These are phyloP conservation scores for Tuctoria greenei DNA, from an alignment of 176 grass and related monocot genomes.

Conservation along the genomic window DNA sequence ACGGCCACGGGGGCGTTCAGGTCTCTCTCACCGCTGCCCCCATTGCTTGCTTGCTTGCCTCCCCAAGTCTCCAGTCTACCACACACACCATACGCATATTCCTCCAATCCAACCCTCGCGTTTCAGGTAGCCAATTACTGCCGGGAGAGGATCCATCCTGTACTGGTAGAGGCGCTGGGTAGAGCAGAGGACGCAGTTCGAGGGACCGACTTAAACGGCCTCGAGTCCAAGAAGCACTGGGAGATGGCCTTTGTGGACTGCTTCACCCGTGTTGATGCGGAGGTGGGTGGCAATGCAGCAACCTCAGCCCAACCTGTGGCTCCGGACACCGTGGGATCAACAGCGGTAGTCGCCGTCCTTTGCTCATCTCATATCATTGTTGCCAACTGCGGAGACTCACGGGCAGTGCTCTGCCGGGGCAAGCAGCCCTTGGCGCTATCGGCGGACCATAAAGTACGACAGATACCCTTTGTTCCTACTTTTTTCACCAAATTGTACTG, in stretches of 20 bases:
- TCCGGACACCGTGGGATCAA: slow-evolving; percentile 81
- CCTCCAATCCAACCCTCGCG: too few species aligned
- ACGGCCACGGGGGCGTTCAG: slow-evolving; percentile 78
- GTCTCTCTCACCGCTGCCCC: neutral
- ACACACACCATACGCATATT: neutral
- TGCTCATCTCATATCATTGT: slow-evolving; percentile 72
- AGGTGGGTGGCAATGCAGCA: slow-evolving; percentile 44
- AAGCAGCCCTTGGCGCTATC: slow-evolving; percentile 72
- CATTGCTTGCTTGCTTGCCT: neutral
- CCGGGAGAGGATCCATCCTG: slow-evolving; percentile 48
- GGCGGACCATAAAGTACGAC: slow-evolving; percentile 78
- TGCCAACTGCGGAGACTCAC: slow-evolving; percentile 87
- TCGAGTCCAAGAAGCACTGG: slow-evolving; percentile 58
- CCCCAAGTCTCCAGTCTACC: neutral
- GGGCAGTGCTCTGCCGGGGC: slow-evolving; percentile 78
- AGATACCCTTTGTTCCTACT: neutral
- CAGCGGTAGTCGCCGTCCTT: slow-evolving; percentile 65
- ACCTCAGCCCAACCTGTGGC: slow-evolving; percentile 45
- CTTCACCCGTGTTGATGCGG: slow-evolving; percentile 59
- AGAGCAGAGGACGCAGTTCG: slow-evolving; percentile 16
- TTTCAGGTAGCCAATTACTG: slow-evolving; percentile 63
- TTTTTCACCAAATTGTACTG: neutral
- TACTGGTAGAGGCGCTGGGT: slow-evolving; percentile 51
- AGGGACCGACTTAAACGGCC: neutral
- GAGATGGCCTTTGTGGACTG: slow-evolving; percentile 67